Base-by-base conservation (phyloP, 495 filamentous ascomycete species). In the Aspergillus incahuasiensis region DNA sequence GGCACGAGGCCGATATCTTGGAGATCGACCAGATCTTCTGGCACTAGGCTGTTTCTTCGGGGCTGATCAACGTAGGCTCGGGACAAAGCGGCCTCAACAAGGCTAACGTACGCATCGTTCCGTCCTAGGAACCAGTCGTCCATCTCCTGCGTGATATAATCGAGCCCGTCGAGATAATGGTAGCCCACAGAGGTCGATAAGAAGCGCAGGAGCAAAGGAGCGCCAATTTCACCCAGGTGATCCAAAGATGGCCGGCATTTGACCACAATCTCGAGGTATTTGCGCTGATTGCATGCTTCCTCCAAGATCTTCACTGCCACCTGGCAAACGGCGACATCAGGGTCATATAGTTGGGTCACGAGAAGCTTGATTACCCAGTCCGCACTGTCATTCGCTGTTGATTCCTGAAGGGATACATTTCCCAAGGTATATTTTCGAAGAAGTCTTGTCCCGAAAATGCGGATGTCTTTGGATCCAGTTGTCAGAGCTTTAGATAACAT, bases 91-190 rank as follows among this genome's bases (percentile, higher is more conserved):
- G 94, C 95, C 66, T 98, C 94, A 30, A 97, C 90, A n/a, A 97
- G 80, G 21, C 85, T 79, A 46, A 98, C 94, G 68, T 98, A 98
- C 39, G 82, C 85, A 68, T 97, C 92, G 64, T 98, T 98, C 25
- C 94, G 85, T 32, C 95, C 94, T 34, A 89, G 82, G 65, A 97
- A 98, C 94, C 94, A 98, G 69, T 97, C 94, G 65, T 98, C 94
- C 94, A 98, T 98, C 66, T 97, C 95, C 61, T 94, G 91, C 39
- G 90, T 94, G 66, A 98, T 98, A 62, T 98, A 98, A 69, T 98
- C 94, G 16, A 98, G 79, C 7, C 91, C 94, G 68, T 98, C 90
- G 4, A 98, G 76, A 69, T 98, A 98, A 71, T 97, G 92, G 60
- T 98, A 98, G 5, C 94, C 94, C 30, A 97, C 89, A 0, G 90